Evolutionary conservation across 306 rosid genomes (phyloP).

Genomic region (Cicer arietinum): DNA sequence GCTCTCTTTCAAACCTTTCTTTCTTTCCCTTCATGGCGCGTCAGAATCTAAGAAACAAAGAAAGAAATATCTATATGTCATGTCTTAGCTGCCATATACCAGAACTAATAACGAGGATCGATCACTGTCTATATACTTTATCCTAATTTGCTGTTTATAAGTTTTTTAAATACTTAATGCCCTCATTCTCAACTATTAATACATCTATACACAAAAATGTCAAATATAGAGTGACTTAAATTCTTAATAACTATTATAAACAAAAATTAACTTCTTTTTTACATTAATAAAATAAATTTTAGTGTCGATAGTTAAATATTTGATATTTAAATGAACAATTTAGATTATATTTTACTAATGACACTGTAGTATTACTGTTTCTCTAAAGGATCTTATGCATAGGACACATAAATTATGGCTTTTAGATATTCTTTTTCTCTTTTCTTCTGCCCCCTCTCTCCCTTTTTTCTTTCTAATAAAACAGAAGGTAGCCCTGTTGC

Average conservation of each 20-base stretch:
- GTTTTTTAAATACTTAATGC: too few species aligned
- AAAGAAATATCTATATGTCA: conserved; percentile 52
- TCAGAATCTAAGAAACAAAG: conserved; percentile 66
- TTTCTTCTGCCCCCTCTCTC: conserved; percentile 30
- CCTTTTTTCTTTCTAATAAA: neutral
- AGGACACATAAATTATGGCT: conserved; percentile 45
- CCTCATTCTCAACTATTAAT: too few species aligned
- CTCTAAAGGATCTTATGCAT: conserved; percentile 39
- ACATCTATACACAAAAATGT: too few species aligned
- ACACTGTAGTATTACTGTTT: conserved; percentile 57
- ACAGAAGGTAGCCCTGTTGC: conserved; percentile 6
- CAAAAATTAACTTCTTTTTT: too few species aligned
- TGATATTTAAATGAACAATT: too few species aligned
- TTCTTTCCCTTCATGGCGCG: conserved; percentile 67
- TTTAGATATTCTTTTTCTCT: conserved; percentile 51
- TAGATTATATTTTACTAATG: neutral
- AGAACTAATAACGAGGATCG: conserved; percentile 48
- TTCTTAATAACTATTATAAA: too few species aligned
- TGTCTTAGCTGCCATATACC: conserved; percentile 42
- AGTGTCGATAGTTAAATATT: too few species aligned
- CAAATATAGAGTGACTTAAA: too few species aligned
- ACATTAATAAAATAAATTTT: too few species aligned
- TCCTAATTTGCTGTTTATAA: too few species aligned
- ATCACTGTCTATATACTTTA: conserved; percentile 28
- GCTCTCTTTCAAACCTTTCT: conserved; percentile 14